Percentiles rank a stretch among this genome's conserved stretches.
Conservation (phyloP, 768 basidiomycete species). For the Phylloporus sp. region DNA sequence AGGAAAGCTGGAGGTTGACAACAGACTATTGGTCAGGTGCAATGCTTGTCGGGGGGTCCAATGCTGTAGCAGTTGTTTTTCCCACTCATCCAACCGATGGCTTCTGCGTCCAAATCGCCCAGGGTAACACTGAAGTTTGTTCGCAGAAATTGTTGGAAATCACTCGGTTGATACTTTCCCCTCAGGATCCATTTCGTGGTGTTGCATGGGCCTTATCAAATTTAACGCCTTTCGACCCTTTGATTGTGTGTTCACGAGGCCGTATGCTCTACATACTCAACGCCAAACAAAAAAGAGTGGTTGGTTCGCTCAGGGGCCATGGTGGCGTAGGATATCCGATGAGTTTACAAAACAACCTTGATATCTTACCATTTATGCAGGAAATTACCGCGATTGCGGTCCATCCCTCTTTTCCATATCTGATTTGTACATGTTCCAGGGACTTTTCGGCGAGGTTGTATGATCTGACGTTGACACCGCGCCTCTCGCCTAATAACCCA, state of each 20-base stretch:
- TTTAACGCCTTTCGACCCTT: slow-evolving; percentile 45
- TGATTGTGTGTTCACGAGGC: slow-evolving; percentile 53
- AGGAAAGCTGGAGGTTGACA: slow-evolving; percentile 43
- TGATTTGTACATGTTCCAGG: slow-evolving; percentile 68
- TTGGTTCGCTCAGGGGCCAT: slow-evolving; percentile 60
- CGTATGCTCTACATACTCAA: slow-evolving; percentile 58
- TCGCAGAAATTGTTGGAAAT: background rate
- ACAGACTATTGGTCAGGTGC: slow-evolving; percentile 48
- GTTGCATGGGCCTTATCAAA: slow-evolving; percentile 60
- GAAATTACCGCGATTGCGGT: slow-evolving; percentile 65
- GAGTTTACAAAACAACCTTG: background rate
- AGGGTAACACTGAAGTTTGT: slow-evolving; percentile 18
- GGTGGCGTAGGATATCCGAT: slow-evolving; percentile 55
- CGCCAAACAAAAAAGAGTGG: slow-evolving; percentile 35
- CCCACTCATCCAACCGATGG: slow-evolving; percentile 13
- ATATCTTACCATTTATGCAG: slow-evolving; percentile 32
- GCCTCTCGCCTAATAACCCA: slow-evolving; percentile 45
- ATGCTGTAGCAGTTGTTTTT: slow-evolving; percentile 38
- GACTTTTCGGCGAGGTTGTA: slow-evolving; percentile 72
- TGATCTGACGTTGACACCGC: slow-evolving; percentile 43
- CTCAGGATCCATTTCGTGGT: slow-evolving; percentile 25
- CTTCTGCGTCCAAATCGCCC: slow-evolving; percentile 36
- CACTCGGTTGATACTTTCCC: slow-evolving; percentile 8
- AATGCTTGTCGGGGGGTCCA: slow-evolving; percentile 44
- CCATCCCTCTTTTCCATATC: slow-evolving; percentile 54